Conservation (phyloP, 2,329 filamentous ascomycete species). For the Arthroderma sp. region DNA sequence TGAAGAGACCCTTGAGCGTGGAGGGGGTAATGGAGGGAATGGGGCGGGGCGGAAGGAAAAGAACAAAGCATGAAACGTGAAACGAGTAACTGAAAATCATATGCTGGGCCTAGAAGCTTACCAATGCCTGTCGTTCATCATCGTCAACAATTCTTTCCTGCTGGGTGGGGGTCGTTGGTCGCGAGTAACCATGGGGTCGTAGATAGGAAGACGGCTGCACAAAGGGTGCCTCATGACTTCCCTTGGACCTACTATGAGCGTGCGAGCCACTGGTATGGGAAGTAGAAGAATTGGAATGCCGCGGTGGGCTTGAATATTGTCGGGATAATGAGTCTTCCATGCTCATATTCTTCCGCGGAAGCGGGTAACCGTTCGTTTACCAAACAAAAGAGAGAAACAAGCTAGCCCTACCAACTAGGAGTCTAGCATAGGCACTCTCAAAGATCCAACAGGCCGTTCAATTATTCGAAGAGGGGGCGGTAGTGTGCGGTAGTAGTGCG, state of each 20-base stretch:
- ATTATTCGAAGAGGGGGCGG: neutral
- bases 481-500: neutral
- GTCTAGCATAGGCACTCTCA: neutral
- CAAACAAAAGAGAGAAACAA: neutral
- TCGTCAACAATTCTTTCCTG: conserved; percentile 37
- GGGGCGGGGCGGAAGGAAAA: neutral
- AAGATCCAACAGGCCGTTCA: neutral
- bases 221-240: conserved; percentile 36
- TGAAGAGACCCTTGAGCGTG: neutral
- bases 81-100: conserved; percentile 7
- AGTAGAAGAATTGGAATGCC: conserved; percentile 8
- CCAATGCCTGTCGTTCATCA: conserved; percentile 40
- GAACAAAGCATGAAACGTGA: conserved; percentile 2
- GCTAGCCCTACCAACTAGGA: neutral
- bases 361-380: neutral
- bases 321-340: conserved; percentile 19
- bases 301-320: conserved; percentile 13
- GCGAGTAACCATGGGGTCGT: conserved; percentile 29
- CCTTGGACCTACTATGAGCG: conserved; percentile 11
- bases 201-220: conserved; percentile 40
- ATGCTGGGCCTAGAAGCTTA: conserved; percentile 22
- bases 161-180: conserved; percentile 30
- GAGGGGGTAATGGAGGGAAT: neutral
- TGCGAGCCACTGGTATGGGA: conserved; percentile 11
- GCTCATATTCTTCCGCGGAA: conserved; percentile 15